phyloP scores from a whole-genome alignment of 306 rosid genomes.

The Gynostemma pentaphyllum region DNA sequence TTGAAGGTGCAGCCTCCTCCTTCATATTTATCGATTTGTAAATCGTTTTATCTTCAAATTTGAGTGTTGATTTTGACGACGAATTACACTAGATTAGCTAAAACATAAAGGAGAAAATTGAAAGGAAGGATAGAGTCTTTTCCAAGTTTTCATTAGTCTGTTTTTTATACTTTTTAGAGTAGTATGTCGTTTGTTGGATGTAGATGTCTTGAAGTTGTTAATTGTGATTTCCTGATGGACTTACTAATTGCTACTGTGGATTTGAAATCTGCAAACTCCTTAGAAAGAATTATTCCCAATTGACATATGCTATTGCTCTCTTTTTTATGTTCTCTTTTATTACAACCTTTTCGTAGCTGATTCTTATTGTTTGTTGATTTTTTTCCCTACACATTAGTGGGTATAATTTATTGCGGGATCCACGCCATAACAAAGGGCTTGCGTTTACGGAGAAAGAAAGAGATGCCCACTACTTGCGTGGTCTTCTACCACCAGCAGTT shows the following conservation, averaged over 20 bases:
- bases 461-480: slow-evolving; percentile 87
- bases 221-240: background rate
- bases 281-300: background rate
- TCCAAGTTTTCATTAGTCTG: background rate
- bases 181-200: background rate
- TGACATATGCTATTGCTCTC: background rate
- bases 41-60: too few relatives aligned
- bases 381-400: slow-evolving; percentile 34
- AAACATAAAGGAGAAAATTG: too few relatives aligned
- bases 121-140: background rate
- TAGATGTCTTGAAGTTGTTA: background rate
- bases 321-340: background rate
- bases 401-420: slow-evolving; percentile 74
- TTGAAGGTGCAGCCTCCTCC: background rate
- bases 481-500: slow-evolving; percentile 80
- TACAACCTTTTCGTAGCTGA: background rate
- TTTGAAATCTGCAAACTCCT: background rate
- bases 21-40: background rate
- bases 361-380: background rate
- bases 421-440: slow-evolving; percentile 85
- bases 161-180: background rate
- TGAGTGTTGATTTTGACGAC: too few relatives aligned
- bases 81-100: too few relatives aligned
- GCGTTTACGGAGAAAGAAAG: slow-evolving; percentile 90
- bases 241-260: too few relatives aligned